phyloP scores from a whole-genome alignment of 805 yeast species.

The Priceomyces carsonii region DNA sequence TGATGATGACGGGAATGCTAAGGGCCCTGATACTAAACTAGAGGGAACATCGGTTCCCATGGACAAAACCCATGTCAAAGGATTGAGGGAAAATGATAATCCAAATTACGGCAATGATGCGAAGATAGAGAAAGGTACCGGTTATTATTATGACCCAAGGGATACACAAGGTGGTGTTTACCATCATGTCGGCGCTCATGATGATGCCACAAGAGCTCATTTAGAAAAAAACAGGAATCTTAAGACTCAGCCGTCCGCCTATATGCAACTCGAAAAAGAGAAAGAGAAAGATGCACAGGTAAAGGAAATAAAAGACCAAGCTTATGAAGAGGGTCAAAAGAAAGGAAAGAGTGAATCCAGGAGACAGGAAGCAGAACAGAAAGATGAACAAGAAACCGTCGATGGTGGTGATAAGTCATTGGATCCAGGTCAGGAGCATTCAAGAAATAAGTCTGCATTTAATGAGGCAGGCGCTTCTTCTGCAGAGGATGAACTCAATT shows the following conservation, averaged over 20 bases:
- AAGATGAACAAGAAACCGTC: not conserved
- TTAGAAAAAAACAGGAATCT: constrained; percentile 16
- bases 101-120: constrained; percentile 34
- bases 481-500: constrained; percentile 16
- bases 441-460: constrained; percentile 32
- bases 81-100: constrained; percentile 18
- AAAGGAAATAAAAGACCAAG: constrained; percentile 16
- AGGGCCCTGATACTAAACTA: constrained; percentile 2
- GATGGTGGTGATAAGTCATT: constrained; percentile 5
- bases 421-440: constrained; percentile 26
- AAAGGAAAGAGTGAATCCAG: constrained; percentile 12
- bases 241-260: constrained; percentile 23
- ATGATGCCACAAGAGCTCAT: constrained; percentile 27
- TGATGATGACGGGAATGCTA: constrained; percentile 1
- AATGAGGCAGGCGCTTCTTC: constrained; percentile 26
- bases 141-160: constrained; percentile 33
- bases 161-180: constrained; percentile 38
- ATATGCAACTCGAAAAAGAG: constrained; percentile 14
- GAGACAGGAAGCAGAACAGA: constrained; percentile 2
- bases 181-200: constrained; percentile 10
- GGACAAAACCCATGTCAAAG: constrained; percentile 1
- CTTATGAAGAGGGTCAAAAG: constrained; percentile 15
- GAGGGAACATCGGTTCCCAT: not conserved
- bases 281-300: constrained; percentile 12
- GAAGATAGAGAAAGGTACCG: constrained; percentile 25